Conservation (phyloP, 345 rosid species). For the Garcia nutans region DNA sequence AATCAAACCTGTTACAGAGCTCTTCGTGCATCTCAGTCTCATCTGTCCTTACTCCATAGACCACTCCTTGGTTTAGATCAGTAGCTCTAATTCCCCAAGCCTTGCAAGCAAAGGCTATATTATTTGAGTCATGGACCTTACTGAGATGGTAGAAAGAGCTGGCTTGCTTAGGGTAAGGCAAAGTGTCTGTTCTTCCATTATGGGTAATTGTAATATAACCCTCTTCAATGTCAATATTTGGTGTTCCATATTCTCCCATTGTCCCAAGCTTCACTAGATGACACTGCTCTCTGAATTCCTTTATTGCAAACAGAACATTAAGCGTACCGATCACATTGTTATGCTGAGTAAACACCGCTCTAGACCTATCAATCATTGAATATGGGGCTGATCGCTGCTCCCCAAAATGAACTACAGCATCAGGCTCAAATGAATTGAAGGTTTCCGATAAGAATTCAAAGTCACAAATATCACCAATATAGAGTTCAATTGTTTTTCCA, state of each 20-base stretch:
- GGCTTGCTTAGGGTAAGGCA: conserved; percentile 98
- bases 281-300: conserved; percentile 82
- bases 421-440: conserved; percentile 87
- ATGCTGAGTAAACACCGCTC: conserved; percentile 88
- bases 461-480: conserved; percentile 88
- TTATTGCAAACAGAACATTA: conserved; percentile 91
- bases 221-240: conserved; percentile 97
- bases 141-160: conserved; percentile 99
- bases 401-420: conserved; percentile 87
- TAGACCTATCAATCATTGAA: conserved; percentile 92
- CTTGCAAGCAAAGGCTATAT: conserved; percentile 97
- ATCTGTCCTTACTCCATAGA: conserved; percentile 87
- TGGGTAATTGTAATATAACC: conserved; percentile 91
- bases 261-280: conserved; percentile 96
- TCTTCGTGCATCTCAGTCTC: conserved; percentile 93
- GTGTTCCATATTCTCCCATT: conserved; percentile 99
- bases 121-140: conserved; percentile 93
- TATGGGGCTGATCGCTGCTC: conserved; percentile 97
- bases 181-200: conserved; percentile 87
- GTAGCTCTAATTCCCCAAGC: conserved; percentile 99
- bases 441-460: conserved; percentile 84
- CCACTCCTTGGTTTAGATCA: conserved; percentile 96
- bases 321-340: conserved; percentile 95
- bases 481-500: conserved; percentile 76
- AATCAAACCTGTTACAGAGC: conserved; percentile 76